phyloP scores from a whole-genome alignment of 768 basidiomycete species.

The Xerocomus potaroensis region DNA sequence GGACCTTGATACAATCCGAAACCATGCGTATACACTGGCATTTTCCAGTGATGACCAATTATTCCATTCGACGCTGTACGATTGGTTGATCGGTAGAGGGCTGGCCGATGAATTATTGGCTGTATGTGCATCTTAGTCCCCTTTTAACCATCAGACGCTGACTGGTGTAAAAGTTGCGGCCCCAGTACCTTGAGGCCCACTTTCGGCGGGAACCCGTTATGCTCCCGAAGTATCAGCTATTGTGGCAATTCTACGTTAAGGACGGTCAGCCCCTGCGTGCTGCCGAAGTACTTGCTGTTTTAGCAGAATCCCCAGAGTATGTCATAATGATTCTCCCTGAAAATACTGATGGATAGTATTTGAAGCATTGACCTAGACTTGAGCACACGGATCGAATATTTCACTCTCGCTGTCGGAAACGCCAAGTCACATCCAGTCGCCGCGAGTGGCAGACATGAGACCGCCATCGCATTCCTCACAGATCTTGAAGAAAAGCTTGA shows the following conservation, averaged over 20 bases:
- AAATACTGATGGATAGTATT: slow-evolving; percentile 1
- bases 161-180: slow-evolving; percentile 60
- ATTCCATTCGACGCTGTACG: slow-evolving; percentile 92
- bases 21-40: slow-evolving; percentile 82
- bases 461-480: slow-evolving; percentile 92
- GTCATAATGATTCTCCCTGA: slow-evolving; percentile 21
- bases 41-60: slow-evolving; percentile 84
- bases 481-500: slow-evolving; percentile 95
- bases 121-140: slow-evolving; percentile 42
- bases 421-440: slow-evolving; percentile 93
- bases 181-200: slow-evolving; percentile 84
- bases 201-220: slow-evolving; percentile 76
- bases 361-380: slow-evolving; percentile 63
- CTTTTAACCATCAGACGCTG: slow-evolving; percentile 6
- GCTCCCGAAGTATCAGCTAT: slow-evolving; percentile 77
- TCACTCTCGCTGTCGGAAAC: slow-evolving; percentile 92
- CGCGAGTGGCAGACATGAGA: slow-evolving; percentile 71
- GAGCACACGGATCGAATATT: slow-evolving; percentile 79
- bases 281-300: slow-evolving; percentile 73
- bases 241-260: slow-evolving; percentile 98
- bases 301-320: slow-evolving; percentile 84
- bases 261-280: slow-evolving; percentile 84
- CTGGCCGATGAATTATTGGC: slow-evolving; percentile 88
- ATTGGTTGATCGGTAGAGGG: slow-evolving; percentile 81
- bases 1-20: slow-evolving; percentile 68